Conservation (phyloP, 2,329 filamentous ascomycete genomes). For the Alternaria arborescens region DNA sequence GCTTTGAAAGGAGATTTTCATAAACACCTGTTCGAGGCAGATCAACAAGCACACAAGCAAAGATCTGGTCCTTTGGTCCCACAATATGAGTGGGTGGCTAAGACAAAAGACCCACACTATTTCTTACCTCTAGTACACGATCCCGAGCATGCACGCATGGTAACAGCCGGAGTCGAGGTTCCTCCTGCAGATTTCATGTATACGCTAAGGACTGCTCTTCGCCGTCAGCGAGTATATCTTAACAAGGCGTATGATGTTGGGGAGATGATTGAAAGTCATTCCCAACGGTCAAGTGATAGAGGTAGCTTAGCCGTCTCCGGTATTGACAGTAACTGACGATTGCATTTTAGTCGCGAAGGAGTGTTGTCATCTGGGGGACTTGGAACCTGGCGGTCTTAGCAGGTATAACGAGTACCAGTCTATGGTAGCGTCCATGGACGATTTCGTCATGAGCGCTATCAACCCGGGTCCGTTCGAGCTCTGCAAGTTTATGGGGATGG, state of each 20-base stretch:
- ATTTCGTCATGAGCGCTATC: slow-evolving; percentile 27
- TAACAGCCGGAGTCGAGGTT: slow-evolving; percentile 23
- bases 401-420: slow-evolving; percentile 51
- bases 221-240: slow-evolving; percentile 8
- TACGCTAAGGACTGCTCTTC: slow-evolving; percentile 22
- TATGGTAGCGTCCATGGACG: slow-evolving; percentile 47
- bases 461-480: slow-evolving; percentile 33
- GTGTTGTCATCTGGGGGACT: slow-evolving; percentile 56
- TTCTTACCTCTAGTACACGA: slow-evolving; percentile 28
- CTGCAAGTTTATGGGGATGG: slow-evolving; percentile 31
- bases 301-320: slow-evolving; percentile 24
- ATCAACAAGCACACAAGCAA: background rate
- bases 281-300: slow-evolving; percentile 46
- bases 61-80: background rate
- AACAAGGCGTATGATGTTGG: slow-evolving; percentile 20
- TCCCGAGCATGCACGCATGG: slow-evolving; percentile 6
- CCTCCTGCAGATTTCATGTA: slow-evolving; percentile 25
- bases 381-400: slow-evolving; percentile 52
- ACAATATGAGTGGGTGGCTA: background rate
- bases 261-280: slow-evolving; percentile 41
- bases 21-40: background rate
- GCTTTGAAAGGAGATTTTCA: background rate
- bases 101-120: slow-evolving; percentile 18
- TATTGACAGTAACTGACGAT: background rate
- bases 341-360: slow-evolving; percentile 52